Evolutionary conservation across 2,329 filamentous ascomycete species (phyloP).

Genomic region (Elsinoe arachidis): DNA sequence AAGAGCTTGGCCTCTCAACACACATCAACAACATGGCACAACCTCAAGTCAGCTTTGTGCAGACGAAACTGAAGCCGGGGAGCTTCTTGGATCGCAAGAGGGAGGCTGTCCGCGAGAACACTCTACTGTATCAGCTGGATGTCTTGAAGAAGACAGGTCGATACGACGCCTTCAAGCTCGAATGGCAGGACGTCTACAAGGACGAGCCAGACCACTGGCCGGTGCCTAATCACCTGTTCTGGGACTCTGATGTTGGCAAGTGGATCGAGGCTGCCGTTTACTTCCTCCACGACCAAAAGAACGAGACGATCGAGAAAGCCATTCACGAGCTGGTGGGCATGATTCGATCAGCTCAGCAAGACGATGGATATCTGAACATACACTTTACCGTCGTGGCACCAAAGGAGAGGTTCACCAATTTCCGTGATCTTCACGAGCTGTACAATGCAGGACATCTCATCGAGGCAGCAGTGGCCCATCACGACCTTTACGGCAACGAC

Average conservation of each 20-base stretch:
- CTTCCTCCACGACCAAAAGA: slow-evolving; percentile 37
- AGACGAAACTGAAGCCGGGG: slow-evolving; percentile 26
- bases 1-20: neutral
- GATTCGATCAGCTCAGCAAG: slow-evolving; percentile 48
- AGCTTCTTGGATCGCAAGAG: slow-evolving; percentile 33
- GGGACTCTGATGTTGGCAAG: slow-evolving; percentile 48
- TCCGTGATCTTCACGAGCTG: slow-evolving; percentile 55
- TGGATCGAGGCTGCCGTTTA: slow-evolving; percentile 57
- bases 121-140: slow-evolving; percentile 44
- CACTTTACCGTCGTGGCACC: slow-evolving; percentile 54
- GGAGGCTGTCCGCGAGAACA: slow-evolving; percentile 35
- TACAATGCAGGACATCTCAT: slow-evolving; percentile 56
- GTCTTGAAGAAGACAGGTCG: slow-evolving; percentile 46
- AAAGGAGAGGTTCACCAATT: slow-evolving; percentile 47
- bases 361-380: slow-evolving; percentile 55
- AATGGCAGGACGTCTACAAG: slow-evolving; percentile 48
- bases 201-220: slow-evolving; percentile 46
- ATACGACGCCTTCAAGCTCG: slow-evolving; percentile 47
- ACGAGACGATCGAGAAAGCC: slow-evolving; percentile 38
- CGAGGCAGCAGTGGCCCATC: slow-evolving; percentile 51
- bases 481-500: slow-evolving; percentile 44
- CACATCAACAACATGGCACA: slow-evolving; percentile 26
- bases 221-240: slow-evolving; percentile 49
- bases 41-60: slow-evolving; percentile 34
- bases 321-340: slow-evolving; percentile 50